phyloP scores from a whole-genome alignment of 78 protist species.

The Creolimax fragrantissima region DNA sequence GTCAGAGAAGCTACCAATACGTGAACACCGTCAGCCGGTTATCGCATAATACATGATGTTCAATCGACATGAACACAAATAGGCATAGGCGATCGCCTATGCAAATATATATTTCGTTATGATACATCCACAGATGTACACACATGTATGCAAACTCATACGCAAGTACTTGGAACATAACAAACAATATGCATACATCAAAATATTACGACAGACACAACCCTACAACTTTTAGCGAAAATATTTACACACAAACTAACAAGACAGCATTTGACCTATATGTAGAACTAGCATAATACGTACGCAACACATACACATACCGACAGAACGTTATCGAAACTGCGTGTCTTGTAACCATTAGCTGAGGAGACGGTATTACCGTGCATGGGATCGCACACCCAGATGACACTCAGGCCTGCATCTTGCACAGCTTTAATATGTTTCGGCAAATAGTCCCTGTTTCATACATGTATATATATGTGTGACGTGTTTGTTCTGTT shows the following conservation, averaged over 20 bases:
- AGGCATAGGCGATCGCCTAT: no score
- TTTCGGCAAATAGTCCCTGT: neutral
- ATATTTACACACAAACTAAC: neutral
- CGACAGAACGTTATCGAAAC: neutral
- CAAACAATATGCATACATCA: neutral
- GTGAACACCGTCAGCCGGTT: no score
- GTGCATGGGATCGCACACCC: conserved; percentile 51
- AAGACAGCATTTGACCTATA: neutral
- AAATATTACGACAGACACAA: neutral
- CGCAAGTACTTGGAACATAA: neutral
- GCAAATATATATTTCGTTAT: no score
- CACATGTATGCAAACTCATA: neutral
- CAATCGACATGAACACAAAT: no score
- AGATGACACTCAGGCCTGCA: conserved; percentile 6
- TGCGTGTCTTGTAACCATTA: conserved; percentile 33
- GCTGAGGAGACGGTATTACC: conserved; percentile 33
- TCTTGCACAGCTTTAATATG: conserved; percentile 28
- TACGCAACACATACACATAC: neutral
- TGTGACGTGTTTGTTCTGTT: no score
- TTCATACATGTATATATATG: neutral
- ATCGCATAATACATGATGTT: no score
- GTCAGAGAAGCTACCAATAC: no score
- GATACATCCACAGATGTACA: neutral
- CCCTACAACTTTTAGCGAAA: no score
- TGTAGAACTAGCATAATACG: neutral